These are phyloP conservation scores for Arabis hirsuta DNA, from an alignment of 345 rosid species.

Conservation along the genomic window DNA sequence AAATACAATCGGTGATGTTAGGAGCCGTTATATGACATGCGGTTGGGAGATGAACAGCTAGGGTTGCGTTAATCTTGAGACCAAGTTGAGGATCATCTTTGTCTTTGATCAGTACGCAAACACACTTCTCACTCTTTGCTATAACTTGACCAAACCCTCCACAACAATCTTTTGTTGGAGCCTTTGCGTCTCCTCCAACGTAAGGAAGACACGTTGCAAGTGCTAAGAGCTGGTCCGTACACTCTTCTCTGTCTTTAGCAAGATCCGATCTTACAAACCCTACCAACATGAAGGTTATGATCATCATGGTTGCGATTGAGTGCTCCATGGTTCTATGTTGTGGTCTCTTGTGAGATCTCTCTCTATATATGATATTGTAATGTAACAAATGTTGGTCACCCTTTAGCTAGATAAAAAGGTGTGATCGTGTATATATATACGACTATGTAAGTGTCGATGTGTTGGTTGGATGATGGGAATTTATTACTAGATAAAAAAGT, in stretches of 20 bases:
- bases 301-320: constrained; percentile 23
- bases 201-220: constrained; percentile 73
- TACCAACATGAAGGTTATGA: constrained; percentile 35
- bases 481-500: constrained; percentile 10
- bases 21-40: constrained; percentile 54
- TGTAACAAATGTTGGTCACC: constrained; percentile 5
- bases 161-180: constrained; percentile 79
- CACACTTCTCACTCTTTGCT: constrained; percentile 65
- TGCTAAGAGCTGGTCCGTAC: constrained; percentile 55
- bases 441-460: constrained; percentile 3
- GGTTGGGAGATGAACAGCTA: constrained; percentile 66
- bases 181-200: constrained; percentile 63
- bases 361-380: background rate
- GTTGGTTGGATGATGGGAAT: constrained; percentile 40
- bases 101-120: constrained; percentile 74
- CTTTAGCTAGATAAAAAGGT: constrained; percentile 3
- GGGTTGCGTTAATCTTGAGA: constrained; percentile 60
- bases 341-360: background rate
- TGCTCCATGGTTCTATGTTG: constrained; percentile 29
- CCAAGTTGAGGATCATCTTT: constrained; percentile 76
- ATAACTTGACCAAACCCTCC: constrained; percentile 62
- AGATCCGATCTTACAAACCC: constrained; percentile 53
- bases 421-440: constrained; percentile 23
- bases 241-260: constrained; percentile 68
- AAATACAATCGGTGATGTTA: constrained; percentile 62